These are phyloP conservation scores for Aureobasidium subglaciale DNA, from an alignment of 2,329 filamentous ascomycete species.

Conservation along the genomic window DNA sequence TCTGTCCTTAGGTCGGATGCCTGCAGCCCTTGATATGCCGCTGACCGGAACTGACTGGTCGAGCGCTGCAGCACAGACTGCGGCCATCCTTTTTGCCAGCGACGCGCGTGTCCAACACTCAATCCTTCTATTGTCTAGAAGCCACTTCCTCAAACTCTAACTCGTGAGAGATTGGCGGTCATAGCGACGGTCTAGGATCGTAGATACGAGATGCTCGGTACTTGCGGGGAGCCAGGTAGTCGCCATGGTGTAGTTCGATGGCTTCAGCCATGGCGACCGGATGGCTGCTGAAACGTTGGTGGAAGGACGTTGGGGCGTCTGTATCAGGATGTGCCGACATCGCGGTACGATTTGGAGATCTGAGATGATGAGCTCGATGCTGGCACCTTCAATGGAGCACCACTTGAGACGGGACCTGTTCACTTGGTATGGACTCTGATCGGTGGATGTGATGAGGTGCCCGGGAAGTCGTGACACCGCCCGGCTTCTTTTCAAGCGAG, in stretches of 20 bases:
- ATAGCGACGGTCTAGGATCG: background rate
- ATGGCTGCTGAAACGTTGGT: slow-evolving; percentile 1
- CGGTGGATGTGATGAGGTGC: background rate
- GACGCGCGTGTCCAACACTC: slow-evolving; percentile 1
- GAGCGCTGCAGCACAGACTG: slow-evolving; percentile 9
- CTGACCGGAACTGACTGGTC: slow-evolving; percentile 6
- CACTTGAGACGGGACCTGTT: background rate
- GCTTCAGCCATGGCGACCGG: slow-evolving; percentile 5
- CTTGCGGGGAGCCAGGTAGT: slow-evolving; percentile 1
- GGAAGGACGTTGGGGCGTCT: slow-evolving; percentile 10
- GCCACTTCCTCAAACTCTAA: background rate
- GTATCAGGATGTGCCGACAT: background rate
- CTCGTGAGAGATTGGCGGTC: background rate
- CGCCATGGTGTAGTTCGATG: background rate
- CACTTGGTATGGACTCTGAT: background rate
- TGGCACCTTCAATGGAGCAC: background rate
- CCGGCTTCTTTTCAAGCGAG: background rate
- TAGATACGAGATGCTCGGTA: slow-evolving; percentile 1
- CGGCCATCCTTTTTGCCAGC: slow-evolving; percentile 11
- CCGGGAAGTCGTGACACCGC: slow-evolving; percentile 1
- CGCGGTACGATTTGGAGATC: background rate
- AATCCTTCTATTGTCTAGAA: background rate
- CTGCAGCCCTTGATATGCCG: background rate
- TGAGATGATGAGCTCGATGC: background rate
- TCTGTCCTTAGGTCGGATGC: background rate